Base-by-base conservation (phyloP, 768 basidiomycete species). In the Psilocybe cyanescens region DNA sequence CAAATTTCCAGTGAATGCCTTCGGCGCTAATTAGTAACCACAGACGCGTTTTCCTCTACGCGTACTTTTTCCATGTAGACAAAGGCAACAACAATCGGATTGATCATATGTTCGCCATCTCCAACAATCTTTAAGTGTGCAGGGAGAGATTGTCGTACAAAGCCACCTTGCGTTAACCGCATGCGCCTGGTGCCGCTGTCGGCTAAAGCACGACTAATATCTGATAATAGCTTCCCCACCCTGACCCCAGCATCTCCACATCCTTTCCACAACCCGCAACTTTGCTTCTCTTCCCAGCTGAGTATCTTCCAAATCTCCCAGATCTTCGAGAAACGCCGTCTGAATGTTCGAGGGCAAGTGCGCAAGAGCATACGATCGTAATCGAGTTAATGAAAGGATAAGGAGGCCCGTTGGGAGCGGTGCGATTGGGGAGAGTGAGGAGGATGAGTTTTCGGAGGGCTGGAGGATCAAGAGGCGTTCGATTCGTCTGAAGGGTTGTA, bases 171-270 rank as follows among this genome's bases (percentile, higher is more conserved):
- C 24, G 24, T 24, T 24, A 24, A 24, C 24, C 24, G 24, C 24
- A 24, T 24, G 0, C 0, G 24, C 24, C 24, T 24, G 24, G 24
- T 24, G 24, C 24, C 1, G 24, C 24, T 24, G 24, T 24, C 24
- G 24, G 24, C 24, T 2, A 24, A 24, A 30, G 14, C 44, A 17
- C 33, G 1, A 2, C 49, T 55, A 61, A 54, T 64, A 57, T 52
- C 61, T n/a, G 70, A 75, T 91, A 88, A 95, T 17, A 84, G 88
- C 17, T 92, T 78, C 50, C 3, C 35, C 52, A n/a, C 79, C 76
- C 6, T 67, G 74, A 0, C 90, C 90, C 94, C 94, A 98, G 58
- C 86, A 86, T 67, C 90, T 85, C 93, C 95, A 94, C 87, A 97
- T 94, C 70, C 93, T 76, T 52, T 94, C 86, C 4, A 97, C 78